Conservation (phyloP, 306 rosid genomes). For the Spatholobus suberectus region DNA sequence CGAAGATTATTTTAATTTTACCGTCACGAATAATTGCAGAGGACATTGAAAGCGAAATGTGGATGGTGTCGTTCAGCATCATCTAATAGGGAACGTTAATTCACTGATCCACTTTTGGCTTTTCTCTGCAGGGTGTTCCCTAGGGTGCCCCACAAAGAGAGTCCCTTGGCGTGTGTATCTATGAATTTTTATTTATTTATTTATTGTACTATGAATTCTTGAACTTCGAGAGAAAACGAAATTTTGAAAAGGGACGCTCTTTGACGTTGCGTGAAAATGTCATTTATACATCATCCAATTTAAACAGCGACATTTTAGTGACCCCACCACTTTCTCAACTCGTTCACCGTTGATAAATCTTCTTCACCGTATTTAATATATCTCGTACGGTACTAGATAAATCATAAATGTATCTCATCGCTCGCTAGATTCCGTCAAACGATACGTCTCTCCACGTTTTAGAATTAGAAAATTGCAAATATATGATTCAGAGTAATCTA, state of each 20-base stretch:
- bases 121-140: conserved; percentile 13
- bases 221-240: not conserved
- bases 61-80: conserved; percentile 7
- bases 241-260: conserved; percentile 10
- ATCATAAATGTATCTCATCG: not conserved
- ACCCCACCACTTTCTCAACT: not conserved
- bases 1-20: conserved; percentile 3
- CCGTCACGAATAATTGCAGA: conserved; percentile 12
- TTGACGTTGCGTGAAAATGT: conserved; percentile 7
- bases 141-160: conserved; percentile 10
- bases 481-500: too few relatives aligned
- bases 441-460: not conserved
- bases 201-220: conserved; percentile 4
- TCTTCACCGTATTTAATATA: conserved; percentile 23
- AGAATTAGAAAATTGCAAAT: too few relatives aligned
- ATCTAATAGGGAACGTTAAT: conserved; percentile 24
- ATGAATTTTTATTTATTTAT: too few relatives aligned
- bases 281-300: not conserved
- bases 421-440: not conserved
- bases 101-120: conserved; percentile 44
- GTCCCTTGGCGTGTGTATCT: conserved; percentile 5
- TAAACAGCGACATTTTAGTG: conserved; percentile 38
- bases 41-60: conserved; percentile 35
- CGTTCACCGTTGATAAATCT: conserved; percentile 13
- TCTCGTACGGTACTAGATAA: not conserved